Evolutionary conservation across 306 rosid genomes (phyloP), one percentile per base, ranked within the genome.

Genomic region (Lathyrus tuberosus): DNA sequence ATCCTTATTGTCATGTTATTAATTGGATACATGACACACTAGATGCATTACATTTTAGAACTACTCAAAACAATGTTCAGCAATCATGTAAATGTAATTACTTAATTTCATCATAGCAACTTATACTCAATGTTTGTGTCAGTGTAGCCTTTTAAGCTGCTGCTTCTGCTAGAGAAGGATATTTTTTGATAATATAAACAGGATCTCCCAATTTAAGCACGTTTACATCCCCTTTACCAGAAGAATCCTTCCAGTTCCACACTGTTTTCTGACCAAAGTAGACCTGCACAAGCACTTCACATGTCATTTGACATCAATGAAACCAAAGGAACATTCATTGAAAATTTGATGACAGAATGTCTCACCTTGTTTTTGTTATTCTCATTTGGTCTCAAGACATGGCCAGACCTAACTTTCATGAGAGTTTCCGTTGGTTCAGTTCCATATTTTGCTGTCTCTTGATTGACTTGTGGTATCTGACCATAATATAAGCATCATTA

Each of bases 221-320:
- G 35, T 83, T 83, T 48, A 80, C 96, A 47, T 79, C 85, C 71
- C 76, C 84, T 61, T 72, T 69, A 11, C 56, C 54, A 51, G 40
- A 49, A 65, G 49, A 69, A 71, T 83, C 89, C 67, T 75, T 83
- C 86, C 89, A 88, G 43, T 84, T 88, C 88, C 93, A 92, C 12
- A 90, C 83, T 72, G 88, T 17, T 78, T 89, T 77, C 82, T 88
- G 96, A 76, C 98, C 98, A 47, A 92, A 85, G 88, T 83, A 92
- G 37, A 86, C n/a, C 98, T 92, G 87, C 65, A 54, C 51, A 80
- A 73, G 58, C 77, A 70, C 6, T 69, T 42, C 44, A 52, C 22
- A 16, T 52, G 37, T 31, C 58, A 76, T 46, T 46, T 62, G 15
- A 70, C 41, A 71, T 68, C 59, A 71, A 44, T 67, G 61, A 53